These are phyloP conservation scores for Magnusiomyces fungicola DNA, from an alignment of 1,139 yeast species.

Conservation along the genomic window DNA sequence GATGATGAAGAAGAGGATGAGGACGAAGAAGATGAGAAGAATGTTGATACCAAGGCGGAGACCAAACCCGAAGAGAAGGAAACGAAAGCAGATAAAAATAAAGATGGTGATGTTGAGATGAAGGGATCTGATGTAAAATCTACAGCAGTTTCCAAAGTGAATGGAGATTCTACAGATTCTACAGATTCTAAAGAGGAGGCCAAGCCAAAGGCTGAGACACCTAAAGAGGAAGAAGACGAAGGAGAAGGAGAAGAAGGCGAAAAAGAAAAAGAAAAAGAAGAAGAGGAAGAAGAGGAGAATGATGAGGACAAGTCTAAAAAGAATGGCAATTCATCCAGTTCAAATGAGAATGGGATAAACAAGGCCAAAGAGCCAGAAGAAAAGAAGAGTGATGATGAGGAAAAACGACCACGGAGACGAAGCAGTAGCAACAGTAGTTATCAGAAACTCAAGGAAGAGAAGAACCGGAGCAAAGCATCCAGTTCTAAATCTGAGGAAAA, in stretches of 20 bases:
- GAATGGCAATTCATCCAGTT: too few species aligned
- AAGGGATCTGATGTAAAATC: too few species aligned
- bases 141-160: too few species aligned
- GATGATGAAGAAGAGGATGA: conserved; percentile 51
- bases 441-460: too few species aligned
- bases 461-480: too few species aligned
- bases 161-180: too few species aligned
- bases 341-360: too few species aligned
- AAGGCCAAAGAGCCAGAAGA: too few species aligned
- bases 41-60: background rate
- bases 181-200: background rate
- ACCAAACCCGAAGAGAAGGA: background rate
- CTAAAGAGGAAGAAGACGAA: background rate
- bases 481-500: too few species aligned
- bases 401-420: too few species aligned
- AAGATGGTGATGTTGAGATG: background rate
- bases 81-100: background rate
- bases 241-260: background rate
- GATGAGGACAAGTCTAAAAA: conserved; percentile 2
- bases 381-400: too few species aligned
- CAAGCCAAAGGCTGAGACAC: background rate
- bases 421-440: too few species aligned
- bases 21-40: conserved; percentile 29
- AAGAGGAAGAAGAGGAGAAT: conserved; percentile 8
- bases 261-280: conserved; percentile 3